Percentiles rank a stretch among this genome's conserved stretches.
Conservation (phyloP, 1,284 basidiomycete species). For the Flammula alnicola region DNA sequence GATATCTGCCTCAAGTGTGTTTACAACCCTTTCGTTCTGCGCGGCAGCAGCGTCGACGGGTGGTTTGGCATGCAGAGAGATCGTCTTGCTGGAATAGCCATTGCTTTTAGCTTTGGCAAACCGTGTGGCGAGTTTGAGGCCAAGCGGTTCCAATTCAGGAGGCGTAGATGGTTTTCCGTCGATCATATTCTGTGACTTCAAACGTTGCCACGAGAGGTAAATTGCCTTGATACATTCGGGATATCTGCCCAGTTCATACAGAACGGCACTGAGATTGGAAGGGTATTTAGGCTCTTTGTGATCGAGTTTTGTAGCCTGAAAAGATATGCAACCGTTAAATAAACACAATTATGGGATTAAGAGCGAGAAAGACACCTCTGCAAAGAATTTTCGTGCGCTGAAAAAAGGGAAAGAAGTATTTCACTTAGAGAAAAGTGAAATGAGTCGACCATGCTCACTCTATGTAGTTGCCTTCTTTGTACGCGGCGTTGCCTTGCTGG, state of each 20-base stretch:
- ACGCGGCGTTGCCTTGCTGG: conserved; percentile 7
- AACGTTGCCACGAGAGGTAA: conserved; percentile 10
- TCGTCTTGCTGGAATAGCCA: conserved; percentile 4
- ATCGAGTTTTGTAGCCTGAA: conserved; percentile 18
- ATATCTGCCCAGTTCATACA: conserved; percentile 18
- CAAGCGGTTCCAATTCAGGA: conserved; percentile 5
- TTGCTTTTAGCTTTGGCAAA: conserved; percentile 18
- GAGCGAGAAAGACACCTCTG: neutral
- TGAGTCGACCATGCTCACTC: conserved; percentile 9
- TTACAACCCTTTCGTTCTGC: neutral
- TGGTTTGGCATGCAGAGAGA: too few relatives aligned
- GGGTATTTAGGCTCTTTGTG: conserved; percentile 18
- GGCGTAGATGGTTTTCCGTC: neutral
- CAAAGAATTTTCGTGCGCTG: conserved; percentile 3
- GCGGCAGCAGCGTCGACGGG: too few relatives aligned
- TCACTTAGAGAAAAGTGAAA: neutral
- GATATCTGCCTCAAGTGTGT: conserved; percentile 1
- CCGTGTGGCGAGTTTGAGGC: conserved; percentile 22
- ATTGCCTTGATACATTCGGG: conserved; percentile 12
- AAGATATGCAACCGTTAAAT: neutral
- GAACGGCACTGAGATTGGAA: conserved; percentile 21
- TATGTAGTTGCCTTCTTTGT: conserved; percentile 15
- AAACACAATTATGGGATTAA: too few relatives aligned
- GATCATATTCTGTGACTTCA: neutral
- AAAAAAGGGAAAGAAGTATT: neutral